Conservation (phyloP, 2,329 filamentous ascomycete species). For the Neoascochyta sp. region DNA sequence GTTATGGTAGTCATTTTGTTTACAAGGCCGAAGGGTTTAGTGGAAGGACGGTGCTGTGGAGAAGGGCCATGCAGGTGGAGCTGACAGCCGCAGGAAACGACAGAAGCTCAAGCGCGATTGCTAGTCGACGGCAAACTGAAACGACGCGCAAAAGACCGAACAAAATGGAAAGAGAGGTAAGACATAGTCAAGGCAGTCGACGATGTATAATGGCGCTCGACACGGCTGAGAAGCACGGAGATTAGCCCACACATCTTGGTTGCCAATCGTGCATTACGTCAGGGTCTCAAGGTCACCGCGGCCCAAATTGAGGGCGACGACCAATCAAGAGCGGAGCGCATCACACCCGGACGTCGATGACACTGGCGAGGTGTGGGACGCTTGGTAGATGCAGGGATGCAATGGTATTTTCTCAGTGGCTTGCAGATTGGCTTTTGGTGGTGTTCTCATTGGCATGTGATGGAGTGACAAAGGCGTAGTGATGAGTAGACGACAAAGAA, state of each 20-base stretch:
- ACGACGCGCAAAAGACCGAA: too few relatives aligned
- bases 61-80: constrained; percentile 14
- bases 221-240: constrained; percentile 8
- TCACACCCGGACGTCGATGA: too few relatives aligned
- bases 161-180: too few relatives aligned
- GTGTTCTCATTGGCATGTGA: constrained; percentile 6
- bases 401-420: constrained; percentile 4
- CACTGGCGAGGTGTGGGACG: too few relatives aligned
- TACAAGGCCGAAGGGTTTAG: constrained; percentile 7
- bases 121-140: background rate
- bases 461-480: too few relatives aligned
- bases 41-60: constrained; percentile 20
- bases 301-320: constrained; percentile 2
- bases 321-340: constrained; percentile 7
- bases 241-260: constrained; percentile 10
- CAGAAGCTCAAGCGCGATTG: background rate
- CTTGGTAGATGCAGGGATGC: constrained; percentile 11
- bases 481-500: too few relatives aligned
- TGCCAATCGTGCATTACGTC: constrained; percentile 4
- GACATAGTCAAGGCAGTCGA: background rate
- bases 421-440: constrained; percentile 2
- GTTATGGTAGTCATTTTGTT: constrained; percentile 24
- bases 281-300: constrained; percentile 2
- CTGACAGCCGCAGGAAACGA: too few relatives aligned
- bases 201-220: too few relatives aligned